Conservation (phyloP, 2,329 filamentous ascomycete species). For the Colletotrichum spaethianum region DNA sequence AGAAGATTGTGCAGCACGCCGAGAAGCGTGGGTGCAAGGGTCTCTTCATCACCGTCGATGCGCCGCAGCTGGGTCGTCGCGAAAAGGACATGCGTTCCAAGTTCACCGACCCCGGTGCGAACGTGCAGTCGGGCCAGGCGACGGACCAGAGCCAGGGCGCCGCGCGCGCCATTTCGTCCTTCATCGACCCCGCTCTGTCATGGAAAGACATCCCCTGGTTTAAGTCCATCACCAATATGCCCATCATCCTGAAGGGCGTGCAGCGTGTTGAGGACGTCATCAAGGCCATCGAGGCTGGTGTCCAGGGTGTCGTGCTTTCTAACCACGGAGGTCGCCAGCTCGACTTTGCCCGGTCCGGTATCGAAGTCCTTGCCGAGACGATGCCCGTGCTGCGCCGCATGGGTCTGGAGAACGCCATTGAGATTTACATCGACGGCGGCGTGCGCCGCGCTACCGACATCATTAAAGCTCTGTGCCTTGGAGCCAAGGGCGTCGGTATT, state of each 20-base stretch:
- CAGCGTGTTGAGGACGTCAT: slow-evolving; percentile 97
- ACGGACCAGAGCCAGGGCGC: slow-evolving; percentile 94
- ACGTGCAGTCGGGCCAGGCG: slow-evolving; percentile 81
- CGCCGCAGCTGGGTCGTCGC: slow-evolving; percentile 91
- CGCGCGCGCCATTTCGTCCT: slow-evolving; percentile 93
- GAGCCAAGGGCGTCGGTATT: slow-evolving; percentile 93
- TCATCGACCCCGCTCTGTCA: slow-evolving; percentile 93
- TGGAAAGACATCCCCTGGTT: slow-evolving; percentile 99
- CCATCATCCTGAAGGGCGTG: slow-evolving; percentile 95
- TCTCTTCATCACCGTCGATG: slow-evolving; percentile 98
- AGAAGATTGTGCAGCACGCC: slow-evolving; percentile 91
- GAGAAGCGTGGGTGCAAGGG: slow-evolving; percentile 93
- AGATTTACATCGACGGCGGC: slow-evolving; percentile 93
- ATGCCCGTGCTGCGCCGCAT: slow-evolving; percentile 86
- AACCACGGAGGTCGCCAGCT: slow-evolving; percentile 97
- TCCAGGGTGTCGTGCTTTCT: slow-evolving; percentile 91
- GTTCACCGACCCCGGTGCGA: slow-evolving; percentile 86
- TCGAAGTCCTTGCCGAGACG: slow-evolving; percentile 93
- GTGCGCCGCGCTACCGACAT: slow-evolving; percentile 93
- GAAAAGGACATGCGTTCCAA: slow-evolving; percentile 99
- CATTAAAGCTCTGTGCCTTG: slow-evolving; percentile 93
- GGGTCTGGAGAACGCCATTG: slow-evolving; percentile 82
- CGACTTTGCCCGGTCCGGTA: slow-evolving; percentile 88
- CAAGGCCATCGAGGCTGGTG: slow-evolving; percentile 83
- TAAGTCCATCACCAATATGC: slow-evolving; percentile 89